Evolutionary conservation across 1,284 basidiomycete genomes (phyloP), one percentile per base, ranked within the genome.

Genomic region (Ustilago vetiveriae): DNA sequence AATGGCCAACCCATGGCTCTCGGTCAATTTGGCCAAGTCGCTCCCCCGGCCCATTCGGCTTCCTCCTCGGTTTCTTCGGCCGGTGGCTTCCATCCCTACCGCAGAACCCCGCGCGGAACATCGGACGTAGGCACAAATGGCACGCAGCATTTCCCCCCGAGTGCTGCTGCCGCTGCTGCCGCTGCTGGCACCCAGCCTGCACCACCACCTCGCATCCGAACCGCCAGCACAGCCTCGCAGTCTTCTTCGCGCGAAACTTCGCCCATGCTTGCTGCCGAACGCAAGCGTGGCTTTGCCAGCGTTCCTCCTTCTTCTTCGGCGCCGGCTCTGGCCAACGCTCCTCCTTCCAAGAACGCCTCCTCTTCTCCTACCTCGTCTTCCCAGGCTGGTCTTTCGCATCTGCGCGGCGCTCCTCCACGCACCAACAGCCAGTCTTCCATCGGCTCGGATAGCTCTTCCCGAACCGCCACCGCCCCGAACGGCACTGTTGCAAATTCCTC

Each of bases 81-180:
- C 11, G 64, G 55, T 27, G 74, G 70, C 22, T 79, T 72, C 53
- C 76, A 79, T 50, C 76, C 76, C 13, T 76, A 79, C 44, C 70
- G 76, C 35, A 49, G 75, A 11, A 55, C 68, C 22, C 68, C 65
- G 27, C 64, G 69, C 24, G 49, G 68, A 24, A 51, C 56, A 37
- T 73, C 73, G 14, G 69, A 68, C 14, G 33, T 67, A n/a, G 72
- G 67, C 33, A 41, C 53, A 4, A 27, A 50, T 32, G 54, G 45
- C 50, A 50, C 40, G 11, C 62, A 65, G 14, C 49, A 36, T 19
- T 66, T 55, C n/a, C 56, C 56, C 14, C 41, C 55, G 24, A 55
- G 22, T 38, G 52, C n/a, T 35, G 58, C 26, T 24, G 38, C 26
- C 33, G 29, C 57, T 23, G 19, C 43, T 23, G 43, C 40, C 24